Evolutionary conservation across 2,329 filamentous ascomycete species (phyloP), one percentile per base, ranked within the genome.

Genomic region (Zasmidium angulare): DNA sequence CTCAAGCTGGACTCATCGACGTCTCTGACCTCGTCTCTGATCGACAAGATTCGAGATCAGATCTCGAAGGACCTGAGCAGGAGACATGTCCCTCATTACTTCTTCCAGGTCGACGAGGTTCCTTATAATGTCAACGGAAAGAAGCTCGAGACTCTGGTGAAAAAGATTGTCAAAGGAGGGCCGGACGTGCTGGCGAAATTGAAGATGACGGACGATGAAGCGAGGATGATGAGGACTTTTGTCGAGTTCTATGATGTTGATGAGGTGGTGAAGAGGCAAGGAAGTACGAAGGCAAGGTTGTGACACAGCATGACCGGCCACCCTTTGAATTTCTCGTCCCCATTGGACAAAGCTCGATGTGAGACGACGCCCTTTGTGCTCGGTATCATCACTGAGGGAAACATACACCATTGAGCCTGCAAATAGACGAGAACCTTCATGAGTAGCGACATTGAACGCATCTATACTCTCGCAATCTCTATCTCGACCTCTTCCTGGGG

Each of bases 1-100:
- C 68, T 85, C 7, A 59, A 55, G n/a, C 46, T 29, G 24, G 47
- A 47, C 3, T 46, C 46, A 21, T 50, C 51, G 7, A 40, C 56
- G 3, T 7, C 9, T 17, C 53, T 50, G 12, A 46, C 53, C 3
- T 20, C 49, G 7, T 24, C 31, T 10, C 26, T 60, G 9, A 43
- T 56, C 2, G 29, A 53, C 9, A 11, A 36, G 21, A 54, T 60
- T 21, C 21, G 29, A 24, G 20, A 53, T 9, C 22, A 54, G n/a
- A 56, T 61, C 47, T 50, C 50, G 9, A 40, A 46, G 24, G 59
- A 61, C 50, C 24, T 61, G 21, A 57, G 54, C 17, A 51, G 59
- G 24, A 50, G 59, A 52, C 59, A 61, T 50, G 54, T 61, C 4
- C 59, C 59, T 21, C 59, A 55, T 21, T 58, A 50, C 50, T 40